These are phyloP conservation scores for Heritiera littoralis DNA, from an alignment of 345 rosid genomes.

Conservation along the genomic window DNA sequence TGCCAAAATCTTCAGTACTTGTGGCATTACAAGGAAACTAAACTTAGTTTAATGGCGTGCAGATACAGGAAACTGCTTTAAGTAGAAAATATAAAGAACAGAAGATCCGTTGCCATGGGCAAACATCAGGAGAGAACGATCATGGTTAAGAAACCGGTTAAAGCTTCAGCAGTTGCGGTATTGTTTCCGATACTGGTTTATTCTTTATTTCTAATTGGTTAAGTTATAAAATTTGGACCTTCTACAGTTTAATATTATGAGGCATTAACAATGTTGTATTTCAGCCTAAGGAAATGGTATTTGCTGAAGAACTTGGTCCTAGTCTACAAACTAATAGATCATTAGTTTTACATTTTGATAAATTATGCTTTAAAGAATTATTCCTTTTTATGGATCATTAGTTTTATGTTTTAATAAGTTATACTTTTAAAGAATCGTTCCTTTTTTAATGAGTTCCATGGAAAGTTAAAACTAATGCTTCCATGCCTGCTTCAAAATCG, in stretches of 20 bases:
- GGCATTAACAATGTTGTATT: background rate
- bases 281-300: background rate
- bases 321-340: background rate
- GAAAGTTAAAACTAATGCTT: background rate
- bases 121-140: slow-evolving; percentile 41
- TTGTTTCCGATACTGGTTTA: background rate
- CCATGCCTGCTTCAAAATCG: background rate
- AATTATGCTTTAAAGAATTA: background rate
- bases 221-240: background rate
- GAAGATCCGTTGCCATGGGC: slow-evolving; percentile 34
- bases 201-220: background rate
- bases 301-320: background rate
- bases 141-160: slow-evolving; percentile 32
- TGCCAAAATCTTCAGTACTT: background rate
- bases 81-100: background rate
- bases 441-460: too few species aligned
- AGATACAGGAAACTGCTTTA: background rate
- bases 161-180: slow-evolving; percentile 47
- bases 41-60: background rate
- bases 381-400: background rate
- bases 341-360: background rate
- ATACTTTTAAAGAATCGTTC: background rate
- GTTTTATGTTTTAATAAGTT: background rate
- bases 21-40: background rate
- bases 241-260: background rate